These are phyloP conservation scores for Ceratocystis variospora DNA, from an alignment of 2,329 filamentous ascomycete genomes.

Conservation along the genomic window DNA sequence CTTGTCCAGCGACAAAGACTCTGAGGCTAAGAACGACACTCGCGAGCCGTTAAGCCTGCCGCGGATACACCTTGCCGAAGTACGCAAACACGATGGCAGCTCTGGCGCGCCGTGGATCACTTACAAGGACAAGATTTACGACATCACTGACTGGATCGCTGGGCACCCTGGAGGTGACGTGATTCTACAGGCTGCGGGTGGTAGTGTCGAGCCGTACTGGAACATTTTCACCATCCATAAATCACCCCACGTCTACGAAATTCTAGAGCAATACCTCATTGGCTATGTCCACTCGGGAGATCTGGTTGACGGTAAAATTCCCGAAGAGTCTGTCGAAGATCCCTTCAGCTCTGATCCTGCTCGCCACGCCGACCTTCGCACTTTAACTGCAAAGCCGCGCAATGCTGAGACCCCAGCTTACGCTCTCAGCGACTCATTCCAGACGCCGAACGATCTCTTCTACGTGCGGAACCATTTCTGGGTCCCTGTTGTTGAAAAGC, in stretches of 20 bases:
- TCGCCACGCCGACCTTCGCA: conserved; percentile 38
- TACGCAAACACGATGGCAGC: conserved; percentile 39
- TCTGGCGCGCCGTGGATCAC: conserved; percentile 49
- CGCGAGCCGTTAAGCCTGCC: conserved; percentile 32
- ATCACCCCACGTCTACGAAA: conserved; percentile 48
- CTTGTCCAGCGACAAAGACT: neutral
- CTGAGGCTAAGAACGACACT: conserved; percentile 1
- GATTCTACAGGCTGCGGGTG: conserved; percentile 51
- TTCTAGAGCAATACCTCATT: conserved; percentile 50
- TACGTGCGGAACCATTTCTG: conserved; percentile 52
- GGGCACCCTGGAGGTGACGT: conserved; percentile 55
- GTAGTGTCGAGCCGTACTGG: conserved; percentile 54
- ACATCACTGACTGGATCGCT: conserved; percentile 55
- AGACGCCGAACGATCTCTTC: conserved; percentile 43
- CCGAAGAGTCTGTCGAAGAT: conserved; percentile 43
- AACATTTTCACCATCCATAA: conserved; percentile 58
- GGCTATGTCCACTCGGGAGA: conserved; percentile 47
- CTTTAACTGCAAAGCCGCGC: conserved; percentile 41
- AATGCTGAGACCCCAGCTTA: conserved; percentile 46
- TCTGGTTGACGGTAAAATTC: conserved; percentile 42
- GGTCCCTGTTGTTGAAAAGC: conserved; percentile 37
- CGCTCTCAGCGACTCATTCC: conserved; percentile 36
- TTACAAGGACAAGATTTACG: conserved; percentile 51
- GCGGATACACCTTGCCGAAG: conserved; percentile 37
- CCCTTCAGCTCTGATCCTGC: conserved; percentile 43